phyloP scores from a whole-genome alignment of 805 yeast species.

The Metschnikowia cubensis region DNA sequence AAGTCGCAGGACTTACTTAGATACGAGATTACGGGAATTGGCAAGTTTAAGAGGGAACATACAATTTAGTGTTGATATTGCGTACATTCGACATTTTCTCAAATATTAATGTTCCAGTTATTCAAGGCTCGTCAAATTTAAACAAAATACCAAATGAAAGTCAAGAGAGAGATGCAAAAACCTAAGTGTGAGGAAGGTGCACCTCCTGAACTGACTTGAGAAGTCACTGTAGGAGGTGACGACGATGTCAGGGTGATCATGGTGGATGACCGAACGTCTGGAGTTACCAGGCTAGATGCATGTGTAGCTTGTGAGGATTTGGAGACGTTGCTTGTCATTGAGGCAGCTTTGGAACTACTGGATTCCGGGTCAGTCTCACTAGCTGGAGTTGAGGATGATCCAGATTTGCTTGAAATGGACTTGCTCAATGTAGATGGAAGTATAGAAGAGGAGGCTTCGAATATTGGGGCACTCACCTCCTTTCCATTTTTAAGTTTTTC shows the following conservation, averaged over 20 bases:
- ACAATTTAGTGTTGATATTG: too few species aligned
- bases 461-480: not conserved
- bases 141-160: not conserved
- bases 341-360: not conserved
- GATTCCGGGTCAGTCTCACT: not conserved
- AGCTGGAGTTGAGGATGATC: not conserved
- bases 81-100: too few species aligned
- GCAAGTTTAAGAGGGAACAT: too few species aligned
- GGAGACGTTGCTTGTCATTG: not conserved
- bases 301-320: not conserved
- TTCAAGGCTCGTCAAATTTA: not conserved
- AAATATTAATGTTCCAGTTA: too few species aligned
- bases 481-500: constrained; percentile 4
- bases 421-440: constrained; percentile 1
- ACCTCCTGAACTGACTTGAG: not conserved
- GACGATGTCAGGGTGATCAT: not conserved
- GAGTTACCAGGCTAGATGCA: not conserved
- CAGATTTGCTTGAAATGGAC: not conserved
- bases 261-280: not conserved
- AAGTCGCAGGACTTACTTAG: too few species aligned
- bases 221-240: not conserved
- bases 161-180: not conserved
- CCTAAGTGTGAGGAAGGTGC: not conserved
- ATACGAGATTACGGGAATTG: too few species aligned
- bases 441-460: not conserved